A percentile compares a stretch with the other conserved stretches of the same genome.
Conservation (phyloP, 2,329 filamentous ascomycete genomes). For the Aurifilum marmelostoma region DNA sequence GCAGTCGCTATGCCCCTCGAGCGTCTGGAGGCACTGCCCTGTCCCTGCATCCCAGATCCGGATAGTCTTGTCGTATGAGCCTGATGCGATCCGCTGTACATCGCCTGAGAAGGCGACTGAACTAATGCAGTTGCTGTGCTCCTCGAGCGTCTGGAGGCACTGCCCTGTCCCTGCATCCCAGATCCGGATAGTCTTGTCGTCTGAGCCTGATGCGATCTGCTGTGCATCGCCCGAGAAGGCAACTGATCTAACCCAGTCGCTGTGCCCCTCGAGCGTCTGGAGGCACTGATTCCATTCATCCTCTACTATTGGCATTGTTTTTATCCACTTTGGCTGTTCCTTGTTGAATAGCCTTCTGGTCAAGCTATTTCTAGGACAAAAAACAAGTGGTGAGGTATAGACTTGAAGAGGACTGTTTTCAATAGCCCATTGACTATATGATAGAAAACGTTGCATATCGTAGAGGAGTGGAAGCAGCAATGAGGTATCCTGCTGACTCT, state of each 20-base stretch:
- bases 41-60: slow-evolving; percentile 9
- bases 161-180: slow-evolving; percentile 7
- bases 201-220: neutral
- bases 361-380: slow-evolving; percentile 25
- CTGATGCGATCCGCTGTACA: neutral
- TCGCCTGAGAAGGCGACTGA: slow-evolving; percentile 23
- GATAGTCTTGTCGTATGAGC: neutral
- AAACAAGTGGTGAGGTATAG: slow-evolving; percentile 30
- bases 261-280: too few species aligned
- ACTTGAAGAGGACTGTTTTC: slow-evolving; percentile 28
- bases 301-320: neutral
- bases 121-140: neutral
- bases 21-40: slow-evolving; percentile 10
- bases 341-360: slow-evolving; percentile 21
- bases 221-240: too few species aligned
- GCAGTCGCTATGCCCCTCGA: slow-evolving; percentile 7
- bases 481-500: slow-evolving; percentile 17
- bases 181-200: neutral
- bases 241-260: too few species aligned
- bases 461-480: slow-evolving; percentile 29
- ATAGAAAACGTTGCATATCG: slow-evolving; percentile 39
- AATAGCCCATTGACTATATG: slow-evolving; percentile 32
- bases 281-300: slow-evolving; percentile 9
- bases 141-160: slow-evolving; percentile 14
- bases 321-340: slow-evolving; percentile 27